Conservation (phyloP, 306 rosid species). For the Argentina anserina region DNA sequence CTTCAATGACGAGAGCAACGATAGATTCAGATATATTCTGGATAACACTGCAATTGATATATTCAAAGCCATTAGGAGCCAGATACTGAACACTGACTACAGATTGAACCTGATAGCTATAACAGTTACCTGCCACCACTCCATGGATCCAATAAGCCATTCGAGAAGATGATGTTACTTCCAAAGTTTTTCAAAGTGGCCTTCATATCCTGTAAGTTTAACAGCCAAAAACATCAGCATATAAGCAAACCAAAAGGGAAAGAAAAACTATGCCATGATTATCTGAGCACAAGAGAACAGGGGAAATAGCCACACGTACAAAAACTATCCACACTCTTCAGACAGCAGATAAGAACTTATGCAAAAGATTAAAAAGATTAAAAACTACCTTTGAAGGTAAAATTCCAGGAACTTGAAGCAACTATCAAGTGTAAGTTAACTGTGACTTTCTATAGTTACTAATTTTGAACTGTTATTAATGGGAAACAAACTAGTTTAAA, state of each 20-base stretch:
- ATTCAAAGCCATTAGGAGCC: conserved; percentile 9
- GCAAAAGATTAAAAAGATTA: neutral
- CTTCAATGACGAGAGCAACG: conserved; percentile 62
- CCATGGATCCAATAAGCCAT: conserved; percentile 89
- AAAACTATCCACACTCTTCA: neutral
- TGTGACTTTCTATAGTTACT: neutral
- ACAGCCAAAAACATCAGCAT: conserved; percentile 1
- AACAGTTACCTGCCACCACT: conserved; percentile 77
- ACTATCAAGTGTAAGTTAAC: neutral
- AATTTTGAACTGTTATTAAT: neutral
- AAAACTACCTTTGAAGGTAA: neutral
- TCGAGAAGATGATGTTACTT: conserved; percentile 82
- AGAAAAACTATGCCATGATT: neutral
- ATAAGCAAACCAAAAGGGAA: conserved; percentile 8
- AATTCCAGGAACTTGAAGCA: neutral
- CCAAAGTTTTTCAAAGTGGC: conserved; percentile 54
- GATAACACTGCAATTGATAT: conserved; percentile 61
- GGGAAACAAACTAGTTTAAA: neutral
- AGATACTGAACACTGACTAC: neutral
- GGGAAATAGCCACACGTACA: neutral
- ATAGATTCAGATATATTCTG: conserved; percentile 63
- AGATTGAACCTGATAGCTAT: neutral
- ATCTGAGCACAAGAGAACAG: neutral
- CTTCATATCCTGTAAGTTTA: conserved; percentile 49
- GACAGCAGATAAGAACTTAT: neutral